phyloP scores from a whole-genome alignment of 2,329 filamentous ascomycete genomes.

The Aspergillus cejpii region DNA sequence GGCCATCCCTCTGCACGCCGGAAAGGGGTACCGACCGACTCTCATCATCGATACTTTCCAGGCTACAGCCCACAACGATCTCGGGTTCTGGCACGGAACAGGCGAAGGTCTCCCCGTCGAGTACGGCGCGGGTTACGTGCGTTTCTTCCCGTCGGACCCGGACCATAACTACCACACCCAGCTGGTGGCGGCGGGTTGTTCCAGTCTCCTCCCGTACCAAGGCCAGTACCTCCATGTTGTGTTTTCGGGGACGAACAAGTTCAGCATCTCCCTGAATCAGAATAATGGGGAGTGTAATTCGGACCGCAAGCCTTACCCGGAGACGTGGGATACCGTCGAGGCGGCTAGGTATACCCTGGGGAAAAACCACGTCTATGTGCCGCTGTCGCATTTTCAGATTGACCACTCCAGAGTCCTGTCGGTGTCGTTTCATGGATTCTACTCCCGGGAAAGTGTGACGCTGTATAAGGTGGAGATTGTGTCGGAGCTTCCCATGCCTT shows the following conservation, averaged over 20 bases:
- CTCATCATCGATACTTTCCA: constrained; percentile 57
- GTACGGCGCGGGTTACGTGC: constrained; percentile 48
- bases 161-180: constrained; percentile 59
- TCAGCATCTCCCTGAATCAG: constrained; percentile 60
- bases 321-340: constrained; percentile 62
- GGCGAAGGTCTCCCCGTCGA: constrained; percentile 53
- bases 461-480: constrained; percentile 58
- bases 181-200: constrained; percentile 48
- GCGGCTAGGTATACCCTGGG: constrained; percentile 53
- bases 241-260: constrained; percentile 56
- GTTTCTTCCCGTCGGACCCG: constrained; percentile 53
- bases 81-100: constrained; percentile 61
- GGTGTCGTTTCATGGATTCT: constrained; percentile 60
- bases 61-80: constrained; percentile 48
- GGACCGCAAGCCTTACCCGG: constrained; percentile 53
- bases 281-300: constrained; percentile 57
- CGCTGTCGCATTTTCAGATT: constrained; percentile 60
- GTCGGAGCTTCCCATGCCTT: constrained; percentile 46
- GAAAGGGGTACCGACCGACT: constrained; percentile 2
- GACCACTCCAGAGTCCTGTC: constrained; percentile 52
- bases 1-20: background rate
- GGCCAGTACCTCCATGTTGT: constrained; percentile 59
- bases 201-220: constrained; percentile 50
- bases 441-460: constrained; percentile 45
- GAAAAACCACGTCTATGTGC: constrained; percentile 59